A percentile compares a stretch with the other conserved stretches of the same genome.
phyloP scores from a whole-genome alignment of 371 early-diverging fungal species.

The Apophysomyces trapeziformis region DNA sequence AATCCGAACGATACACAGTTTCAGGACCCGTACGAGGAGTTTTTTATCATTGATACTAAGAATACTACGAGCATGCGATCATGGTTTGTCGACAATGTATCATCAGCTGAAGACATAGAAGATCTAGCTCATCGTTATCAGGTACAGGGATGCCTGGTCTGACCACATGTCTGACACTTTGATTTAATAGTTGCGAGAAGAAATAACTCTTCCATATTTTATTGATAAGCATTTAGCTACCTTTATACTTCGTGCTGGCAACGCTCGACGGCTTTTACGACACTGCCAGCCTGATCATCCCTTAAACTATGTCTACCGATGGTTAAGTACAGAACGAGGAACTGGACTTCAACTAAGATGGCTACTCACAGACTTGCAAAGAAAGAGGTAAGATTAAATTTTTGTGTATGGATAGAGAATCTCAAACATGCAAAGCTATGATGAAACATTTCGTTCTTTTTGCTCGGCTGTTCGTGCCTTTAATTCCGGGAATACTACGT shows the following conservation, averaged over 20 bases:
- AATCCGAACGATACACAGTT: constrained; percentile 8
- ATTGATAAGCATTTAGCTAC: constrained; percentile 24
- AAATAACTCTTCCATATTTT: constrained; percentile 30
- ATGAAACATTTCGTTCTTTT: constrained; percentile 4
- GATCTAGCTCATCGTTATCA: background rate
- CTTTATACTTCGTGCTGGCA: constrained; percentile 37
- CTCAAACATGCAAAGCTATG: constrained; percentile 12
- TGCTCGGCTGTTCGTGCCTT: constrained; percentile 10
- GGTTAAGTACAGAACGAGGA: background rate
- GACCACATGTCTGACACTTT: background rate
- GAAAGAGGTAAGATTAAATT: constrained; percentile 19
- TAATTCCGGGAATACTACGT: background rate
- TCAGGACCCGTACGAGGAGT: constrained; percentile 51
- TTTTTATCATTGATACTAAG: constrained; percentile 39
- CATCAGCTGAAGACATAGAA: background rate
- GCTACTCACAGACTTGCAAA: constrained; percentile 15
- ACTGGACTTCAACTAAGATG: constrained; percentile 11
- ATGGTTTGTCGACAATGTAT: background rate
- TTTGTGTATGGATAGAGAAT: background rate
- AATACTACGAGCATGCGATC: constrained; percentile 21
- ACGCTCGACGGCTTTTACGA: constrained; percentile 31
- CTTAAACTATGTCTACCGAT: constrained; percentile 18
- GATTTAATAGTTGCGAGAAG: constrained; percentile 22
- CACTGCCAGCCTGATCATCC: constrained; percentile 35
- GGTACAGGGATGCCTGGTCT: background rate